These are phyloP conservation scores for Lentinula detonsa DNA, from an alignment of 768 basidiomycete genomes.

Conservation along the genomic window DNA sequence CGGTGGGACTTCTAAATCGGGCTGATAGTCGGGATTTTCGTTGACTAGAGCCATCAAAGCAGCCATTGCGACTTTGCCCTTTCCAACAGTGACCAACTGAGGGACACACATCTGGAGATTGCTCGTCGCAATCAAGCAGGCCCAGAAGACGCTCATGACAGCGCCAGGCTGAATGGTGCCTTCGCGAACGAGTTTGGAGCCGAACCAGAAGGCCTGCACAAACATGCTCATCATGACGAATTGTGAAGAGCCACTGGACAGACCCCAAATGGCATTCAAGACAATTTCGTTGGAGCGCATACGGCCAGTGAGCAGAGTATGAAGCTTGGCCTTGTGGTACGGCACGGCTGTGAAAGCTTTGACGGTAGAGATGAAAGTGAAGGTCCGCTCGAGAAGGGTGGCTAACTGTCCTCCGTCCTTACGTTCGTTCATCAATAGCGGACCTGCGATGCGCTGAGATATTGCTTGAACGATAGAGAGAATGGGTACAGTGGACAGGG, in stretches of 20 bases:
- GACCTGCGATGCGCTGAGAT: conserved; percentile 64
- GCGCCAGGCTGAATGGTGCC: conserved; percentile 64
- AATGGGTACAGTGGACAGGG: conserved; percentile 83
- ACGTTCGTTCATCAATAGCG: conserved; percentile 65
- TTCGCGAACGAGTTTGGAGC: conserved; percentile 79
- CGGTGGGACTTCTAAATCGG: not conserved
- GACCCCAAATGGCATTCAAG: conserved; percentile 71
- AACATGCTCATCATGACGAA: conserved; percentile 91
- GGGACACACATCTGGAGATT: conserved; percentile 88
- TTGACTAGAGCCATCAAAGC: conserved; percentile 58
- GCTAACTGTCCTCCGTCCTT: conserved; percentile 63
- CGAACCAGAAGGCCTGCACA: conserved; percentile 96
- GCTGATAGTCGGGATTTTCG: conserved; percentile 17
- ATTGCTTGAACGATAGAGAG: conserved; percentile 71
- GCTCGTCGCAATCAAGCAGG: conserved; percentile 83
- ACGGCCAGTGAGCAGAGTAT: conserved; percentile 36
- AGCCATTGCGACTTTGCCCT: conserved; percentile 80
- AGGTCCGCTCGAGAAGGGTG: conserved; percentile 72
- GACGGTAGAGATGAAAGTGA: conserved; percentile 78
- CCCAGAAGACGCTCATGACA: conserved; percentile 98
- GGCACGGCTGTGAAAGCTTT: conserved; percentile 72
- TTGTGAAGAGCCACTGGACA: conserved; percentile 61
- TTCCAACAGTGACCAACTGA: conserved; percentile 66
- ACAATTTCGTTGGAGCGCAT: conserved; percentile 42
- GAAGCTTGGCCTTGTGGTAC: conserved; percentile 36